Conservation (phyloP, 2,329 filamentous ascomycete genomes). For the Xylariaceae sp. region DNA sequence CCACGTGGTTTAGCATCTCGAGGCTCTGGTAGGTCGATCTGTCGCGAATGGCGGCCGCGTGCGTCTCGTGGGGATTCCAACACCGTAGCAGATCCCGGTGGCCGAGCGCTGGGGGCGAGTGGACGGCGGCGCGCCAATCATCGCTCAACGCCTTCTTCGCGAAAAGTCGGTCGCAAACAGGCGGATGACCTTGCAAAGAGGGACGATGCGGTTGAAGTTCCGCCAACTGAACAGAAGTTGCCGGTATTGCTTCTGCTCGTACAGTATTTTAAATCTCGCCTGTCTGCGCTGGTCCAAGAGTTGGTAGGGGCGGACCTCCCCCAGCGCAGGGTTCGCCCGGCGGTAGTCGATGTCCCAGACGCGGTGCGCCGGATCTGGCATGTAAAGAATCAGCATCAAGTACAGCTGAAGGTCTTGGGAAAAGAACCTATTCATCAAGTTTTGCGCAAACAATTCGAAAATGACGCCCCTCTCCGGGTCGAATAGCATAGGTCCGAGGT, state of each 20-base stretch:
- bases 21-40: neutral
- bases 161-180: slow-evolving; percentile 3
- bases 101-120: neutral
- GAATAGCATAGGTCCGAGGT: neutral
- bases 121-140: neutral
- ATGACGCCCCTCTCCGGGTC: neutral
- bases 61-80: neutral
- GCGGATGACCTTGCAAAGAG: neutral
- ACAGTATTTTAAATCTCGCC: neutral
- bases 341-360: slow-evolving; percentile 1
- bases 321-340: neutral
- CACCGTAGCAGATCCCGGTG: neutral
- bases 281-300: neutral
- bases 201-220: neutral
- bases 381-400: slow-evolving; percentile 1
- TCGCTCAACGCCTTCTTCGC: neutral
- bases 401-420: neutral
- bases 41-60: neutral
- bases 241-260: neutral
- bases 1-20: neutral
- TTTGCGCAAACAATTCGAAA: neutral
- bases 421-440: neutral
- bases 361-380: slow-evolving; percentile 1
- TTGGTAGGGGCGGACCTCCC: neutral
- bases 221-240: slow-evolving; percentile 1